Conservation (phyloP, 345 rosid genomes). For the Linum usitatissimum region DNA sequence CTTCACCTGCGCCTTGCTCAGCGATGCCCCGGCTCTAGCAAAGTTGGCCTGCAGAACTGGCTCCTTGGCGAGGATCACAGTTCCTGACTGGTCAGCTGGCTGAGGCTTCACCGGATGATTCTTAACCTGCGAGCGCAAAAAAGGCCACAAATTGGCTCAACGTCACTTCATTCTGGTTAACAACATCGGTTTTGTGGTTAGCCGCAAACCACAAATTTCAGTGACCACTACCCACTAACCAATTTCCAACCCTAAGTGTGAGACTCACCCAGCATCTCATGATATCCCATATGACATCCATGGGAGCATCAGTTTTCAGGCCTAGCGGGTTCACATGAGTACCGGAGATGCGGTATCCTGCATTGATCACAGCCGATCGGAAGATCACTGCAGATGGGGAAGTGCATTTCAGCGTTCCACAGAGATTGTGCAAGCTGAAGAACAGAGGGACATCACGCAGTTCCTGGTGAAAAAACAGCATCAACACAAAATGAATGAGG, state of each 20-base stretch:
- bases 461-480: slow-evolving; percentile 46
- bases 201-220: too few species aligned
- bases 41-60: slow-evolving; percentile 90
- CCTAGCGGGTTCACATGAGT: slow-evolving; percentile 89
- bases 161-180: too few species aligned
- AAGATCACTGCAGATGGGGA: slow-evolving; percentile 93
- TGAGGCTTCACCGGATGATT: slow-evolving; percentile 91
- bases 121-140: slow-evolving; percentile 45
- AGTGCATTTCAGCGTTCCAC: slow-evolving; percentile 86
- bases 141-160: background rate
- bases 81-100: slow-evolving; percentile 72
- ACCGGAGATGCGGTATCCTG: slow-evolving; percentile 85
- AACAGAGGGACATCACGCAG: slow-evolving; percentile 89
- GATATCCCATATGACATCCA: slow-evolving; percentile 96
- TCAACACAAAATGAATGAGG: too few species aligned
- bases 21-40: slow-evolving; percentile 73
- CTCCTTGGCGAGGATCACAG: slow-evolving; percentile 80
- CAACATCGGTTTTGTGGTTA: too few species aligned
- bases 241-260: too few species aligned
- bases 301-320: slow-evolving; percentile 96
- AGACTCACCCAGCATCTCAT: slow-evolving; percentile 96
- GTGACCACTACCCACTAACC: too few species aligned
- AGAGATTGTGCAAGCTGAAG: slow-evolving; percentile 87
- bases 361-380: slow-evolving; percentile 91
- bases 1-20: slow-evolving; percentile 94